phyloP scores from a whole-genome alignment of 805 yeast species.

The Candida multigemmis region DNA sequence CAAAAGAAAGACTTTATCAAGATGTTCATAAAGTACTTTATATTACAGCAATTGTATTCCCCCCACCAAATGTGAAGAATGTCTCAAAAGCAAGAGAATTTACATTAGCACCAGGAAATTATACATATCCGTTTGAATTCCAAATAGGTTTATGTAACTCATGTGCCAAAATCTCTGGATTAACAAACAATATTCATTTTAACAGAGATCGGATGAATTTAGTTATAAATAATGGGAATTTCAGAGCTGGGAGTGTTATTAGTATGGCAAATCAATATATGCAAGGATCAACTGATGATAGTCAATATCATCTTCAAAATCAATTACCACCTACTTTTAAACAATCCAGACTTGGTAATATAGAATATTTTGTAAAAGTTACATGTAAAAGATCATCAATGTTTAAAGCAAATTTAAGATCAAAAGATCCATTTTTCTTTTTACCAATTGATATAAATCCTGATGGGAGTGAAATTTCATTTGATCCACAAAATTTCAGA shows the following conservation, averaged over 20 bases:
- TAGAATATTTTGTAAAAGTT: conserved; percentile 50
- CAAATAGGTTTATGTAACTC: conserved; percentile 32
- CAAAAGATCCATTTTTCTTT: conserved; percentile 42
- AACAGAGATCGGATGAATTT: conserved; percentile 18
- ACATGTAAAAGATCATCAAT: conserved; percentile 48
- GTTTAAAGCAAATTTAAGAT: conserved; percentile 37
- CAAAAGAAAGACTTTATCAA: conserved; percentile 10
- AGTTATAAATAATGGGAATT: conserved; percentile 24
- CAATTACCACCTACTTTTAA: conserved; percentile 29
- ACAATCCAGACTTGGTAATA: conserved; percentile 18
- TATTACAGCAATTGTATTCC: conserved; percentile 42
- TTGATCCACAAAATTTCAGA: too few species aligned
- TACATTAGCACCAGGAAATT: conserved; percentile 42
- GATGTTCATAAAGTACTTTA: conserved; percentile 41
- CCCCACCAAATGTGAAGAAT: conserved; percentile 38
- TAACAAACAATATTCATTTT: conserved; percentile 23
- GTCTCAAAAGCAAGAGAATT: conserved; percentile 35
- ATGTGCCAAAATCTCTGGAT: conserved; percentile 27
- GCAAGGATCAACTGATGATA: conserved; percentile 1
- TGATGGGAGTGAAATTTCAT: conserved; percentile 5
- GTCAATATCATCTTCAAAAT: conserved; percentile 14
- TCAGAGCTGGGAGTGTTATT: conserved; percentile 8
- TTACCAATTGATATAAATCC: conserved; percentile 37
- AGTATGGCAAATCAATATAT: conserved; percentile 10
- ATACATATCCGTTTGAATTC: conserved; percentile 40